phyloP scores from a whole-genome alignment of 129 eudicot genomes.

The Smallanthus sonchifolius region DNA sequence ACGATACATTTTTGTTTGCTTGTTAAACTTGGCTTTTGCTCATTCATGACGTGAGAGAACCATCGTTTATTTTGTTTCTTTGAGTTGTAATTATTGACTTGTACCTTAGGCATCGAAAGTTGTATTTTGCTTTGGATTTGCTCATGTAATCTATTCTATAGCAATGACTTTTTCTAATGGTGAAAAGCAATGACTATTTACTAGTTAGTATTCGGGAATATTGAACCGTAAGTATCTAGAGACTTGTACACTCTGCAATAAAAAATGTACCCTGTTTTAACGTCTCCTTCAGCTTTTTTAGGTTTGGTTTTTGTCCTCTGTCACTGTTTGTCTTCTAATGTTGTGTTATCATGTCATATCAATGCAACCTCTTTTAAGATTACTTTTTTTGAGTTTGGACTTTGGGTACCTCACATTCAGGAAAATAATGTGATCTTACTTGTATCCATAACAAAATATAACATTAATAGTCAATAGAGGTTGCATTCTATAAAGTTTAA shows the following conservation, averaged over 20 bases:
- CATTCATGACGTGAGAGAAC: too few species aligned
- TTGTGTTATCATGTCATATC: conserved; percentile 1
- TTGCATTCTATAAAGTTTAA: too few species aligned
- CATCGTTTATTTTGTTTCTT: neutral
- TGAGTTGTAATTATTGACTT: neutral
- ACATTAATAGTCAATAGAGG: too few species aligned
- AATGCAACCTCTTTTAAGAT: neutral
- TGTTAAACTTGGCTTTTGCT: neutral
- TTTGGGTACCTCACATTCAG: neutral
- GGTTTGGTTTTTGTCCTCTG: conserved; percentile 16
- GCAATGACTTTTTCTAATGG: too few species aligned
- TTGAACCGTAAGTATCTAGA: neutral
- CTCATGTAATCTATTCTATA: too few species aligned
- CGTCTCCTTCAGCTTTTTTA: neutral
- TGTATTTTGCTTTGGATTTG: neutral
- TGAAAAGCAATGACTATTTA: neutral
- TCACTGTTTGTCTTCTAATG: conserved; percentile 12
- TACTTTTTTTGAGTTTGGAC: neutral
- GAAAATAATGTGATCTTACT: conserved; percentile 6
- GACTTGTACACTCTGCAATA: neutral
- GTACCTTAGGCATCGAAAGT: neutral
- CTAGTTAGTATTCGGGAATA: neutral
- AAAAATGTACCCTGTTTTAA: neutral
- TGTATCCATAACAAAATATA: neutral
- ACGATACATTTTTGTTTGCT: neutral